Evolutionary conservation across 169 alveolate genomes (phyloP).

Genomic region (Perkinsus marinus): DNA sequence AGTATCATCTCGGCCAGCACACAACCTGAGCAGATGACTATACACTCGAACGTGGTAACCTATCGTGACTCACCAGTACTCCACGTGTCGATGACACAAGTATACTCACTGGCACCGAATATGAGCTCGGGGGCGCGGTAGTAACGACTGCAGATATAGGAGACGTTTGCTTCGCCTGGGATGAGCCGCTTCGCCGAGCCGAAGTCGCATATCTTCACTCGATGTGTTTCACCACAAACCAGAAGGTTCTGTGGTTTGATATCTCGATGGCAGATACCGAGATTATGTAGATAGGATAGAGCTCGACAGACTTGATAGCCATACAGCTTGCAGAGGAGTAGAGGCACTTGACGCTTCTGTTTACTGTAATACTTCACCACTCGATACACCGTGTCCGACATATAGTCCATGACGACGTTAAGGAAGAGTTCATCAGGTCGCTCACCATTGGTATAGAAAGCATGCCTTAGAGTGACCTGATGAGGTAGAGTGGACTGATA

Average conservation of each 20-base stretch:
- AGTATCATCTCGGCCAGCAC: conserved; percentile 83
- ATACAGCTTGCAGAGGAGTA: conserved; percentile 74
- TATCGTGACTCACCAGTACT: conserved; percentile 62
- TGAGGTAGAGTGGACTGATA: conserved; percentile 34
- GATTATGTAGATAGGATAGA: conserved; percentile 82
- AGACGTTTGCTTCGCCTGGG: conserved; percentile 80
- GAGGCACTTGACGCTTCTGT: conserved; percentile 71
- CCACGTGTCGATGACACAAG: conserved; percentile 95
- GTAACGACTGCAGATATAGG: conserved; percentile 90
- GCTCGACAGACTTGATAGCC: conserved; percentile 85
- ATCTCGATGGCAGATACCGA: conserved; percentile 93
- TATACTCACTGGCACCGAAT: conserved; percentile 92
- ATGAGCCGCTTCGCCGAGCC: conserved; percentile 90
- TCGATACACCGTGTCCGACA: conserved; percentile 87
- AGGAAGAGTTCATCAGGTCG: conserved; percentile 35
- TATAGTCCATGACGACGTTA: conserved; percentile 92
- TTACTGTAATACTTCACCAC: conserved; percentile 73
- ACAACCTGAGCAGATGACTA: conserved; percentile 68
- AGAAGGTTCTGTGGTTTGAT: conserved; percentile 96
- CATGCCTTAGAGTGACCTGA: conserved; percentile 46
- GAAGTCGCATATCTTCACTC: conserved; percentile 86
- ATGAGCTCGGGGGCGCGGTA: conserved; percentile 98
- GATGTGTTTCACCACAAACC: conserved; percentile 79
- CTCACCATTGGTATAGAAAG: neutral
- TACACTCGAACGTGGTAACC: conserved; percentile 28